Conservation (phyloP, 208 protist genomes). For the Trypanosoma conorhini region DNA sequence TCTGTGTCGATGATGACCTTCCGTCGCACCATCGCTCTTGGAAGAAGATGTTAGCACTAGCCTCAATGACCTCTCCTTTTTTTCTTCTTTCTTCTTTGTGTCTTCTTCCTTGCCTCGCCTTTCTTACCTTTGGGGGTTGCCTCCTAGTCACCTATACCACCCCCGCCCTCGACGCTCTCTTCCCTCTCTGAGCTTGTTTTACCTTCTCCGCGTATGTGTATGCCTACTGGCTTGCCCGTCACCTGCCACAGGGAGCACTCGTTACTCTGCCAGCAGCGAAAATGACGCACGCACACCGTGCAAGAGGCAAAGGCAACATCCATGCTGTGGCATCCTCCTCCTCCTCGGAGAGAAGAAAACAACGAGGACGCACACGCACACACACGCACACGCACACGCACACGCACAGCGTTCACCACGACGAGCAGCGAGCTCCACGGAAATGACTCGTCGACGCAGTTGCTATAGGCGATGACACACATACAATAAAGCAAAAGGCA, state of each 20-base stretch:
- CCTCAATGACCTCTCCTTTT: neutral
- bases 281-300: neutral
- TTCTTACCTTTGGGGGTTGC: neutral
- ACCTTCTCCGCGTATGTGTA: neutral
- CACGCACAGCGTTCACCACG: neutral
- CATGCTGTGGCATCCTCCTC: neutral
- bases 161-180: neutral
- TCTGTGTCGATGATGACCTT: slow-evolving; percentile 90
- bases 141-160: too few species aligned
- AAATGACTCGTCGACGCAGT: neutral
- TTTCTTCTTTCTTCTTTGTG: neutral
- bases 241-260: neutral
- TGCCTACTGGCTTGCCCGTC: neutral
- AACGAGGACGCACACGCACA: neutral
- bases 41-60: slow-evolving; percentile 2
- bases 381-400: neutral
- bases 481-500: neutral
- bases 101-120: neutral
- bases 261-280: neutral
- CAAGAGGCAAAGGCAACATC: neutral
- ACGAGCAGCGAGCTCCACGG: neutral
- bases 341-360: neutral
- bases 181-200: neutral
- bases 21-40: slow-evolving; percentile 39
- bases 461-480: neutral